A percentile compares a stretch with the other conserved stretches of the same genome.
These are phyloP conservation scores for Phaeosphaeriaceae sp. DNA, from an alignment of 2,329 filamentous ascomycete genomes.

Conservation along the genomic window DNA sequence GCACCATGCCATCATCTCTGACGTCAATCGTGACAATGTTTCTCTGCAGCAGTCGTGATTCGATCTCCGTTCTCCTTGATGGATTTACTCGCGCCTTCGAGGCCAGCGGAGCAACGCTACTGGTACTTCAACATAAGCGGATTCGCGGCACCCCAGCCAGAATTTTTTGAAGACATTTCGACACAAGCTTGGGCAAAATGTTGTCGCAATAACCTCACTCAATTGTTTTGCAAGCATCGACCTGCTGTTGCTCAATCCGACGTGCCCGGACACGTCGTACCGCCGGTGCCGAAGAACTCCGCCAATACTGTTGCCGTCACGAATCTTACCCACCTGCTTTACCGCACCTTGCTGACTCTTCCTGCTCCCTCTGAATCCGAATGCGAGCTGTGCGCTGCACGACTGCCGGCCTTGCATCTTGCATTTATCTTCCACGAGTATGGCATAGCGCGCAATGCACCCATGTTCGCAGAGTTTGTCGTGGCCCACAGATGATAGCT, in stretches of 20 bases:
- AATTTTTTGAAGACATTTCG: neutral
- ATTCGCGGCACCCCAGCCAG: neutral
- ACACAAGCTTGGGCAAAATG: neutral
- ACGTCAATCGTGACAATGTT: too few relatives aligned
- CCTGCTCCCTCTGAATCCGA: slow-evolving; percentile 11
- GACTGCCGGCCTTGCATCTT: slow-evolving; percentile 7
- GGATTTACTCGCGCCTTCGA: too few relatives aligned
- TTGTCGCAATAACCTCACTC: neutral
- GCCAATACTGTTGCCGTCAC: neutral
- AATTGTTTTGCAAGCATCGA: neutral
- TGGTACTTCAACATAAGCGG: too few relatives aligned
- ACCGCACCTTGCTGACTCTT: neutral
- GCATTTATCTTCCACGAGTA: slow-evolving; percentile 13
- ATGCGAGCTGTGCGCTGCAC: slow-evolving; percentile 14
- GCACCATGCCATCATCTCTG: too few relatives aligned
- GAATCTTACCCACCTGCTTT: neutral
- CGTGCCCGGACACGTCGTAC: neutral
- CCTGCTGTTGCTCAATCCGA: neutral
- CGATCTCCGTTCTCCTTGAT: too few relatives aligned
- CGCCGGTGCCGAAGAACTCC: neutral
- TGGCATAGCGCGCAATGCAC: slow-evolving; percentile 26
- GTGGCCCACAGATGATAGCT: slow-evolving; percentile 14
- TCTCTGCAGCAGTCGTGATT: too few relatives aligned
- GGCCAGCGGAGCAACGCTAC: too few relatives aligned
- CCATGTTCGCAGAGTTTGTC: slow-evolving; percentile 20